Base-by-base conservation (phyloP, 148 eudicot species). In the Arctostaphylos glauca region DNA sequence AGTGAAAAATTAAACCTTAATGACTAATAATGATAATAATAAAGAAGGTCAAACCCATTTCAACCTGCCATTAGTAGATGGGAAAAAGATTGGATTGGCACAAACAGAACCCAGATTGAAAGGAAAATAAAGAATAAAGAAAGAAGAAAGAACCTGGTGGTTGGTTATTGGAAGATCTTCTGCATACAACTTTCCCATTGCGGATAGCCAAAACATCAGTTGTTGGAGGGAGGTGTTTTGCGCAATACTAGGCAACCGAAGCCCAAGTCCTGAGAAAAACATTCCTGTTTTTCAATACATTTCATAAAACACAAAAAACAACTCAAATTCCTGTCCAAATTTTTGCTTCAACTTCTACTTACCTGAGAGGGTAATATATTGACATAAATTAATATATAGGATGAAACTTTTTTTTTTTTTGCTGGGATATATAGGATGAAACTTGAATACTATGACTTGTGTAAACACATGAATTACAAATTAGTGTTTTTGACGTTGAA, bases 211-310 rank as follows among this genome's bases (percentile, higher is more conserved):
- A 83, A 53, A 97, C 91, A 59, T 93, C 89, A 81, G 89, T 92
- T 55, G 89, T 89, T 7, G 80, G 56, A 66, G 98, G 93, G 52
- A 97, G 88, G 89, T 84, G 87, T 86, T 91, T 93, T 15, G 95
- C 89, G 78, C 98, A 97, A 85, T 93, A 94, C 73, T 93, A 93
- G 49, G 97, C 98, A 53, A 91, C 81, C 16, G 94, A 93, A 79
- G 86, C 76, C 91, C 94, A 85, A 52, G 92, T 81, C 91, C 99
- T 96, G 91, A 41, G 67, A 81, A 78, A 53, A 48, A 64, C 41
- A 14, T n/a, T 21, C 50, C 67, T 71, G 84, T 10, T 25, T 66
- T 83, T 72, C 81, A 14, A 74, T 46, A 78, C 70, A 52, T 31
- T 81, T 79, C 71, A 88, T 80, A 79, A 64, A n/a, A n/a, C n/a